These are phyloP conservation scores for Candida khao-thaluensis DNA, from an alignment of 805 yeast species.

Conservation along the genomic window DNA sequence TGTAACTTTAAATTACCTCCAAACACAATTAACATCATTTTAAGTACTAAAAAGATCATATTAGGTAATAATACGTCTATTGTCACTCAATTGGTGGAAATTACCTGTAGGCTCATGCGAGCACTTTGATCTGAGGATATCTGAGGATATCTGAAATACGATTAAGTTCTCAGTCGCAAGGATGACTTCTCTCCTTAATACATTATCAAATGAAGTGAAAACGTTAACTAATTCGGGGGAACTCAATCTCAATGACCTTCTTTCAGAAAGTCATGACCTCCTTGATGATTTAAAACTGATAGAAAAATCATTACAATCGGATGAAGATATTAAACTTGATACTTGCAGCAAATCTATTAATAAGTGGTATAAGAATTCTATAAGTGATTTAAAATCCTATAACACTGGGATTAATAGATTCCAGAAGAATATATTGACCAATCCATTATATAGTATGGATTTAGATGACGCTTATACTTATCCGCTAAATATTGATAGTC, in stretches of 20 bases:
- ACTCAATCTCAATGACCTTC: conserved; percentile 18
- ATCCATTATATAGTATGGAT: conserved; percentile 28
- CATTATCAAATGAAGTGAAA: conserved; percentile 2
- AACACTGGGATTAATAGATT: conserved; percentile 35
- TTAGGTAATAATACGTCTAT: no score
- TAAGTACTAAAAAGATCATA: no score
- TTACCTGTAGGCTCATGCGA: no score
- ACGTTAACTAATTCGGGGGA: conserved; percentile 19
- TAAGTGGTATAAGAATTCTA: conserved; percentile 37
- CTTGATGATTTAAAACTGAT: conserved; percentile 20
- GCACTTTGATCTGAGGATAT: no score
- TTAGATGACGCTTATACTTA: conserved; percentile 43
- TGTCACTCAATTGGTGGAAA: no score
- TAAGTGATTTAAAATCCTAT: conserved; percentile 32
- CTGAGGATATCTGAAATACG: no score
- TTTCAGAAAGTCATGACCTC: conserved; percentile 23
- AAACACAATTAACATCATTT: no score
- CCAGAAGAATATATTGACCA: conserved; percentile 30
- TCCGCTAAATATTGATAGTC: conserved; percentile 31
- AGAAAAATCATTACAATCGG: conserved; percentile 6
- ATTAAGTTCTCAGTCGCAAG: no score
- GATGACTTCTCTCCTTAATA: conserved; percentile 1
- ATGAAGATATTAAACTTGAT: conserved; percentile 2
- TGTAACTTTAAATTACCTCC: no score
- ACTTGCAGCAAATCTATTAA: not conserved